Base-by-base conservation (phyloP, 2,329 filamentous ascomycete genomes). In the Trichoderma cornu-damae region DNA sequence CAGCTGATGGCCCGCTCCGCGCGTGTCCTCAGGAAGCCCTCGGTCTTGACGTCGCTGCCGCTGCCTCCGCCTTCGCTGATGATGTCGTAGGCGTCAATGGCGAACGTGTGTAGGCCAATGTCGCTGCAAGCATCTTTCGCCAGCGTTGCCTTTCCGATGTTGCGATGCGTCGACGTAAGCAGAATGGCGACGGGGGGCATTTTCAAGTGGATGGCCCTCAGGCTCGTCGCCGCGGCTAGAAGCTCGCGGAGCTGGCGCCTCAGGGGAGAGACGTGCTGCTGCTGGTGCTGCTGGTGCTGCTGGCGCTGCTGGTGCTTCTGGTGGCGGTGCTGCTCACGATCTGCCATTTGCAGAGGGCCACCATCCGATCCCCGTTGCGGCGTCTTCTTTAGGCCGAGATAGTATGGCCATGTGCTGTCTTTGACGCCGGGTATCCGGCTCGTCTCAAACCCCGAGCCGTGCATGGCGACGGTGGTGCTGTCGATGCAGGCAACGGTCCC, bases 41-140 rank as follows among this genome's bases (percentile, higher is more conserved):
- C 93, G 0, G 92, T 96, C 73, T 97, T 96, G 26, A 96, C 88
- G 68, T 99, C 94, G 56, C 89, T 87, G 7, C 90, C 90, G 53
- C 90, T 90, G 1, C 87, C 88, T 8, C 72, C 71, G 12, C 90
- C 90, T 69, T 97, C 93, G n/a, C 90, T 93, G 4, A 96, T 78
- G 40, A 99, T 90, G 65, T 99, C 94, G 66, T 96, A 96, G 0
- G 90, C 89, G 69, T 97, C 91, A 52, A 99, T 89, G 0, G 83
- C 74, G 69, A 96, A 97, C 0, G 86, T 88, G 69, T 99, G 94
- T 14, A 97, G 78, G 3, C 94, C 94, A 61, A 96, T 87, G 66
- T 96, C 93, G 2, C 88, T 82, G 69, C 91, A 96, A 4, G 92
- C 91, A 42, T 84, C 82, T 1, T 78, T 79, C 0, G 90, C 90